These are phyloP conservation scores for Closterium sp. DNA, from an alignment of 139 green algal species.

Conservation along the genomic window DNA sequence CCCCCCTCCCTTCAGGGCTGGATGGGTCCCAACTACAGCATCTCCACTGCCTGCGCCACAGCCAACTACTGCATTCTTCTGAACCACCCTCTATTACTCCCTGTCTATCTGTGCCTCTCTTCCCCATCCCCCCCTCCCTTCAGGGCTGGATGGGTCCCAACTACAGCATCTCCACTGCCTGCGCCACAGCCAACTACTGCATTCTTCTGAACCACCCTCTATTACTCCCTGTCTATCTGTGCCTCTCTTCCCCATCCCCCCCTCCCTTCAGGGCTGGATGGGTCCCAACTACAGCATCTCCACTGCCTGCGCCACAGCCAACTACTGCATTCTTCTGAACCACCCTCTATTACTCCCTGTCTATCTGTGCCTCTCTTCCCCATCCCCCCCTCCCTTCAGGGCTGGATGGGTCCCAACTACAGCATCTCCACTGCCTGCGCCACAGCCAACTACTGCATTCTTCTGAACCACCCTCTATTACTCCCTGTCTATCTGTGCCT, in stretches of 20 bases:
- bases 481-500: no score
- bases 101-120: no score
- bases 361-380: no score
- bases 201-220: constrained; percentile 65
- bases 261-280: constrained; percentile 71
- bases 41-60: constrained; percentile 91
- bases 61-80: constrained; percentile 65
- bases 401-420: constrained; percentile 75
- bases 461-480: neutral
- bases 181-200: constrained; percentile 93
- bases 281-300: constrained; percentile 85
- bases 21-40: constrained; percentile 86
- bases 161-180: constrained; percentile 88
- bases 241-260: no score
- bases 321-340: constrained; percentile 56
- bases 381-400: no score
- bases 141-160: constrained; percentile 66
- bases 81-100: no score
- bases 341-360: no score
- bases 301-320: no score
- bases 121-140: no score
- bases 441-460: constrained; percentile 72
- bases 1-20: constrained; percentile 62
- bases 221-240: no score
- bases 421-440: constrained; percentile 88